These are phyloP conservation scores for Spathaspora boniae DNA, from an alignment of 805 yeast genomes.

Conservation along the genomic window DNA sequence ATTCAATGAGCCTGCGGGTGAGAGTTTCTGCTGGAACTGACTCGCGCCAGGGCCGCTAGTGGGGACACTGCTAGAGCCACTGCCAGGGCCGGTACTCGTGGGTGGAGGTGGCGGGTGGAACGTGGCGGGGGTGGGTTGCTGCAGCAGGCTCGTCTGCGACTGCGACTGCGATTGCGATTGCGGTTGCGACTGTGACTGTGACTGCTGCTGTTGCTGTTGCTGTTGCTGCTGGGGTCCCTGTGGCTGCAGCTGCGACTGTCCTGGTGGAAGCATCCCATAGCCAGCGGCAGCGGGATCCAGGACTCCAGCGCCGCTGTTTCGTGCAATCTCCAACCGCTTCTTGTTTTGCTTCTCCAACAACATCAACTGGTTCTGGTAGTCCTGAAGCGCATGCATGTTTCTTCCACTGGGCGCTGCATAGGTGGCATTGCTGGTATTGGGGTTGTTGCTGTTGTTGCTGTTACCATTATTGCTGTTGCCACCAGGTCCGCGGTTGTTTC, in stretches of 20 bases:
- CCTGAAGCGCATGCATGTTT: constrained; percentile 62
- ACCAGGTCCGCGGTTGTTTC: constrained; percentile 1
- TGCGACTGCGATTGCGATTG: constrained; percentile 8
- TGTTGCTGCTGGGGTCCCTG: constrained; percentile 11
- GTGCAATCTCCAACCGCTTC: constrained; percentile 55
- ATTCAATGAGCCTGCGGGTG: constrained; percentile 25
- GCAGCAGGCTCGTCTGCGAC: too few relatives aligned
- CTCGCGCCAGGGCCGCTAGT: too few relatives aligned
- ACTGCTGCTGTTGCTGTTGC: constrained; percentile 2
- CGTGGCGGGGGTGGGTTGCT: constrained; percentile 7
- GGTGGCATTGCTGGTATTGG: constrained; percentile 2
- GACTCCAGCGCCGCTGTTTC: constrained; percentile 34
- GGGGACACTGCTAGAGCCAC: too few relatives aligned
- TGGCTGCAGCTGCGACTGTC: too few relatives aligned
- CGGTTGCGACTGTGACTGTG: constrained; percentile 10
- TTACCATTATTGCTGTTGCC: constrained; percentile 6
- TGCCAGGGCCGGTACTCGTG: too few relatives aligned
- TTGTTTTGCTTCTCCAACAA: constrained; percentile 73
- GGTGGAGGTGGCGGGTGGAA: constrained; percentile 6
- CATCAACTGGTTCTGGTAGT: constrained; percentile 77
- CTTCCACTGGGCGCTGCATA: constrained; percentile 15
- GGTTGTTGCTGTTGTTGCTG: constrained; percentile 9
- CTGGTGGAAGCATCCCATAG: constrained; percentile 3
- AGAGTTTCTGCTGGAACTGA: constrained; percentile 14
- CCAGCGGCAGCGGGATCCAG: constrained; percentile 10